phyloP scores from a whole-genome alignment of 1,139 yeast genomes.

The Candida neerlandica region DNA sequence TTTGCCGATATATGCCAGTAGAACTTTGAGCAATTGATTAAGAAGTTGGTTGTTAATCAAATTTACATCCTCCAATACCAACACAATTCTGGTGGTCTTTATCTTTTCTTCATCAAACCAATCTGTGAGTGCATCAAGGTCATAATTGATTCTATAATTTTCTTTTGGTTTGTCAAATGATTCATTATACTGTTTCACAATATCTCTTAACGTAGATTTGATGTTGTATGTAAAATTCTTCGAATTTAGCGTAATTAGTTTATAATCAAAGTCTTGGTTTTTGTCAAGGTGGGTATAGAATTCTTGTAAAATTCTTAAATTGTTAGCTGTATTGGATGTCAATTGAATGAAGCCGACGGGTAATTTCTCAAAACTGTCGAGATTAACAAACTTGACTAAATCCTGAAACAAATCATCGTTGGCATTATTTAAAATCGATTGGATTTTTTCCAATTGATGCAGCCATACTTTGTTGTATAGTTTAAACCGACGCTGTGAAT shows the following conservation, averaged over 20 bases:
- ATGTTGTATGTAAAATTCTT: constrained; percentile 42
- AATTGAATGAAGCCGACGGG: constrained; percentile 50
- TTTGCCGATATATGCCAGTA: constrained; percentile 40
- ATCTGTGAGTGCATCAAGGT: constrained; percentile 52
- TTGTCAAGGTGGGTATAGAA: constrained; percentile 30
- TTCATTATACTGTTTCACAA: constrained; percentile 34
- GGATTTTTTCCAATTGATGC: constrained; percentile 37
- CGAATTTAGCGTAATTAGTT: constrained; percentile 42
- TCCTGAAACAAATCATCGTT: constrained; percentile 40
- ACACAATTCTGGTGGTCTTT: constrained; percentile 33
- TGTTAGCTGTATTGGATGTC: constrained; percentile 62
- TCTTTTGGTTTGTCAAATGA: constrained; percentile 12
- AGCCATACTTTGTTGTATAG: constrained; percentile 45
- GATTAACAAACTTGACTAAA: constrained; percentile 30
- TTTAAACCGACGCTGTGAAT: constrained; percentile 38
- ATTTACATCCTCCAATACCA: constrained; percentile 65
- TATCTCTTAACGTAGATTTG: constrained; percentile 41
- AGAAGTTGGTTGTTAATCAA: constrained; percentile 55
- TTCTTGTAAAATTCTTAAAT: constrained; percentile 48
- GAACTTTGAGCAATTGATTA: constrained; percentile 49
- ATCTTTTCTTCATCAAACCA: constrained; percentile 34
- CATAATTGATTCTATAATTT: constrained; percentile 41
- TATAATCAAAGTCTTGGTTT: constrained; percentile 19
- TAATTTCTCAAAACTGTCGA: constrained; percentile 23
- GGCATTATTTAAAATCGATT: constrained; percentile 38